Conservation (phyloP, 768 basidiomycete species). For the Termitomyces sp. region DNA sequence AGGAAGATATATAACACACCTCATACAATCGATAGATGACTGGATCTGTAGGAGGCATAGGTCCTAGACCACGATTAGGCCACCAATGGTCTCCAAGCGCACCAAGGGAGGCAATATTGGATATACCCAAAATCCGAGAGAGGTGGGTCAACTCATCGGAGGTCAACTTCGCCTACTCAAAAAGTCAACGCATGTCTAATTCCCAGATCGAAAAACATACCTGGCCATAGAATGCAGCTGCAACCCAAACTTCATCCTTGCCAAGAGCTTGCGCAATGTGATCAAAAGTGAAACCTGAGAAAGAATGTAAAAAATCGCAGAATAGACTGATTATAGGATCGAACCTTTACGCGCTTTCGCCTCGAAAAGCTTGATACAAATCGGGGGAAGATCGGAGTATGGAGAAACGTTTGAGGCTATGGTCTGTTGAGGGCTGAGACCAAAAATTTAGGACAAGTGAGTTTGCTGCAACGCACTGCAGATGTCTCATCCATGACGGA, state of each 20-base stretch:
- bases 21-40: conserved; percentile 81
- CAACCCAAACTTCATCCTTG: conserved; percentile 79
- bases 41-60: conserved; percentile 72
- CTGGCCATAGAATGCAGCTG: conserved; percentile 79
- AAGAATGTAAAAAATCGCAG: background rate
- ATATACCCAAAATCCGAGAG: conserved; percentile 43
- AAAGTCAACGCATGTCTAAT: background rate
- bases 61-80: conserved; percentile 68
- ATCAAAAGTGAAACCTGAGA: conserved; percentile 62
- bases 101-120: conserved; percentile 29
- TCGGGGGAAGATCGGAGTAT: conserved; percentile 47
- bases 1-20: conserved; percentile 30
- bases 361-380: conserved; percentile 47
- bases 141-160: conserved; percentile 55
- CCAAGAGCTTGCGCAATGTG: conserved; percentile 59
- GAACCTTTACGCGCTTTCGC: conserved; percentile 65
- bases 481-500: conserved; percentile 29
- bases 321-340: background rate
- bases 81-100: conserved; percentile 65
- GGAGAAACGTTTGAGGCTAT: conserved; percentile 38
- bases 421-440: conserved; percentile 21
- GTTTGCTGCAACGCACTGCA: conserved; percentile 10
- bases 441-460: background rate
- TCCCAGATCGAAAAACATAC: conserved; percentile 24
- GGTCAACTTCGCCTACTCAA: conserved; percentile 59